A percentile compares a stretch with the other conserved stretches of the same genome.
These are phyloP conservation scores for Pisolithus thermaeus DNA, from an alignment of 1,284 basidiomycete genomes.

Conservation along the genomic window DNA sequence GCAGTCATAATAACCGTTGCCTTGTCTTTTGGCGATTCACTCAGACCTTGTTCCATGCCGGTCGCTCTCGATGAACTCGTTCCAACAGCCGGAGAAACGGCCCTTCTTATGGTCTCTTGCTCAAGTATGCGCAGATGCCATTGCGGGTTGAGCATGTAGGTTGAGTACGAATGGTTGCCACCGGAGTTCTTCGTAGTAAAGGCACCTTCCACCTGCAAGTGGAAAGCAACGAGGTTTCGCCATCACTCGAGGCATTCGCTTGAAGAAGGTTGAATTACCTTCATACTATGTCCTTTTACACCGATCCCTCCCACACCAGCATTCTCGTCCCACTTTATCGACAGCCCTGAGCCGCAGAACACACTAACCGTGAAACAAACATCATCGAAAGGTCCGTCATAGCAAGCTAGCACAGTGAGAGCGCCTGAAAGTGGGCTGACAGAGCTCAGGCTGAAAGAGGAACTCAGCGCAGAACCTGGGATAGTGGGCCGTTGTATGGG, in stretches of 20 bases:
- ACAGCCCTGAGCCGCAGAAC: constrained; percentile 38
- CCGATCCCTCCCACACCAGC: constrained; percentile 10
- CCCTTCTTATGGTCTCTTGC: constrained; percentile 4
- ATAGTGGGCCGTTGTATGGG: neutral
- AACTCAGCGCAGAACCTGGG: neutral
- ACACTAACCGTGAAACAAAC: constrained; percentile 62
- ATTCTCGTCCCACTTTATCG: constrained; percentile 44
- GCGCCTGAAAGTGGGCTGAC: constrained; percentile 27
- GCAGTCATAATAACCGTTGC: constrained; percentile 46
- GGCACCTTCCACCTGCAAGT: constrained; percentile 48
- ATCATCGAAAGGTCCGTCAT: constrained; percentile 56
- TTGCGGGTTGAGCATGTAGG: constrained; percentile 90
- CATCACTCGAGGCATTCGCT: constrained; percentile 3
- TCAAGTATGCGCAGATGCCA: constrained; percentile 60
- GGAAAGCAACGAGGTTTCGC: constrained; percentile 2
- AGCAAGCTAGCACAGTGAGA: constrained; percentile 55
- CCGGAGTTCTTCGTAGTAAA: constrained; percentile 75
- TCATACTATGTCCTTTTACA: constrained; percentile 7
- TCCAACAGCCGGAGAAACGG: neutral
- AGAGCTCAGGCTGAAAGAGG: neutral
- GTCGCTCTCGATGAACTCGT: neutral
- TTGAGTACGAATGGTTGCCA: constrained; percentile 74
- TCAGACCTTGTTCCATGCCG: neutral
- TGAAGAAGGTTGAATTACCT: constrained; percentile 10
- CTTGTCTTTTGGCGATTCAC: constrained; percentile 26